phyloP scores from a whole-genome alignment of 2,329 filamentous ascomycete species.

The Apiospora sp. region DNA sequence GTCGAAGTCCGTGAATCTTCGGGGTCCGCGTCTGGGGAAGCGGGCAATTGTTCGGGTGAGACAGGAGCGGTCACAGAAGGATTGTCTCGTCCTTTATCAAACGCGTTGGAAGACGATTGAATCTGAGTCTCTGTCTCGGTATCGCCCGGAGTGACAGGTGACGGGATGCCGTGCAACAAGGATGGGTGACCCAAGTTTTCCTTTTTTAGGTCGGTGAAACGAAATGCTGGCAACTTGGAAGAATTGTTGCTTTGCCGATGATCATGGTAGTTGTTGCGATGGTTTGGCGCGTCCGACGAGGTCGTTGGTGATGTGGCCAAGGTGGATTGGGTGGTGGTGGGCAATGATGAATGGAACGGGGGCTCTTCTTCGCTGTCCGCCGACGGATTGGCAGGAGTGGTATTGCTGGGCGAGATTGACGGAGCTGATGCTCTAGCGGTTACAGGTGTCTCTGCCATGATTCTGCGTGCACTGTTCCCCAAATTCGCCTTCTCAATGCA shows the following conservation, averaged over 20 bases:
- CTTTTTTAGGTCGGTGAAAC: conserved; percentile 58
- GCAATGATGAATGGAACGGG: not conserved
- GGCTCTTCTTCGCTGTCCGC: not conserved
- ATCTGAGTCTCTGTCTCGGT: conserved; percentile 33
- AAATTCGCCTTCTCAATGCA: not conserved
- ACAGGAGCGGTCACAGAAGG: conserved; percentile 27
- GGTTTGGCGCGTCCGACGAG: conserved; percentile 22
- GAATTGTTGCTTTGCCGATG: conserved; percentile 63
- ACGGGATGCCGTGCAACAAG: conserved; percentile 47
- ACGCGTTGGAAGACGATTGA: conserved; percentile 36
- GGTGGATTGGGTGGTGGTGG: conserved; percentile 25
- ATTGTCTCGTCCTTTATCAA: conserved; percentile 36
- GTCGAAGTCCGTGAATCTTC: conserved; percentile 47
- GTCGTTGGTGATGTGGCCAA: conserved; percentile 26
- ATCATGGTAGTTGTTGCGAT: conserved; percentile 45
- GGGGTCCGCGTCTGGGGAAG: conserved; percentile 43
- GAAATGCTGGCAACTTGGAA: conserved; percentile 63
- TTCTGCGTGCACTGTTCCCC: conserved; percentile 17
- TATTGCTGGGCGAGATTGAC: conserved; percentile 2
- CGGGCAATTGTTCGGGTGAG: conserved; percentile 30
- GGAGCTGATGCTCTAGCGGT: conserved; percentile 20
- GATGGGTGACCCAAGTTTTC: conserved; percentile 45
- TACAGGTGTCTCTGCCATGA: conserved; percentile 21
- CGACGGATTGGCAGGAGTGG: not conserved
- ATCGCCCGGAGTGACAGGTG: conserved; percentile 49